phyloP scores from a whole-genome alignment of 768 basidiomycete genomes.

The Suillus luteus region DNA sequence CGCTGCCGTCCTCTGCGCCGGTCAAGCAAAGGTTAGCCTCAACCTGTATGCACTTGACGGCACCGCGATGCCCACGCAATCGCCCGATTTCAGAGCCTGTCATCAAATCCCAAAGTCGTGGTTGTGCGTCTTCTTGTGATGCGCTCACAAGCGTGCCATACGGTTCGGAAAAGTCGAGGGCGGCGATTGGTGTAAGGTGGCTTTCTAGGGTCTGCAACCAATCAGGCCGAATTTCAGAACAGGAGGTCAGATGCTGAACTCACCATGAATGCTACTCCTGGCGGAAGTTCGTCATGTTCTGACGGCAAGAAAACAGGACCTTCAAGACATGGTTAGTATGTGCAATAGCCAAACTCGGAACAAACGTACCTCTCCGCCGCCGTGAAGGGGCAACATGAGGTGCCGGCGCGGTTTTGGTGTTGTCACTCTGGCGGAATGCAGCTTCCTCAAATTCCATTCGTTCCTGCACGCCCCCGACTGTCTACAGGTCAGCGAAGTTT shows the following conservation, averaged over 20 bases:
- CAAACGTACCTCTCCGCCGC: constrained; percentile 32
- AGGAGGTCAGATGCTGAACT: constrained; percentile 12
- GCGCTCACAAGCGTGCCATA: constrained; percentile 93
- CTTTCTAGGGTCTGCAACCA: constrained; percentile 69
- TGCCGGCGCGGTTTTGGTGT: constrained; percentile 14
- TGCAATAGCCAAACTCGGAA: not conserved
- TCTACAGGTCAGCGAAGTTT: constrained; percentile 12
- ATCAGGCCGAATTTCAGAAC: not conserved
- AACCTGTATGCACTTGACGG: constrained; percentile 90
- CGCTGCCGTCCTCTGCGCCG: constrained; percentile 83
- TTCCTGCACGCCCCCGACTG: constrained; percentile 91
- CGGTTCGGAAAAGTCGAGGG: constrained; percentile 95
- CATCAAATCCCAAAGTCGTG: constrained; percentile 93
- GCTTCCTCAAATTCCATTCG: constrained; percentile 72
- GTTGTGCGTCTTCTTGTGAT: constrained; percentile 81
- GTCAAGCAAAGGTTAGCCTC: constrained; percentile 91
- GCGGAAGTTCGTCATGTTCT: constrained; percentile 94
- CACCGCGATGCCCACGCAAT: constrained; percentile 76
- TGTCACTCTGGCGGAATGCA: constrained; percentile 30
- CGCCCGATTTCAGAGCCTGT: constrained; percentile 85
- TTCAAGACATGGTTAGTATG: constrained; percentile 28
- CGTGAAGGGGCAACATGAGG: constrained; percentile 31
- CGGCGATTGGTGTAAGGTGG: constrained; percentile 80
- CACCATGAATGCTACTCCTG: constrained; percentile 97
- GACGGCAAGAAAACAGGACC: constrained; percentile 96